These are phyloP conservation scores for Allium cepa DNA, from an alignment of 106 monocot species.

Conservation along the genomic window DNA sequence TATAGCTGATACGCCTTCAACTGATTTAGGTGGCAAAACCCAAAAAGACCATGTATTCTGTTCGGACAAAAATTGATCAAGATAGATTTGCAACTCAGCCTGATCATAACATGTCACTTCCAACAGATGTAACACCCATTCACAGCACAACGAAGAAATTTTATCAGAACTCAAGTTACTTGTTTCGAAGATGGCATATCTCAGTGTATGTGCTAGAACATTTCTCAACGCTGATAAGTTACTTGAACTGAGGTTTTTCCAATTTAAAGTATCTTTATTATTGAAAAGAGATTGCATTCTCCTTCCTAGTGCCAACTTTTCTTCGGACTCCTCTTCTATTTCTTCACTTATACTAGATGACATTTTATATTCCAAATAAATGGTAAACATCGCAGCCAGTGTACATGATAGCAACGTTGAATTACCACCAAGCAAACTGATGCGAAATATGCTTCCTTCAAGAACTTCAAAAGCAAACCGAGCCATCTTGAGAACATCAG, in stretches of 20 bases:
- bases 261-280: constrained; percentile 28
- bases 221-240: constrained; percentile 23
- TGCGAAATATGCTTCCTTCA: constrained; percentile 51
- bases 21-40: constrained; percentile 28
- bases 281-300: constrained; percentile 22
- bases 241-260: constrained; percentile 20
- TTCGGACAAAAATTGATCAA: constrained; percentile 61
- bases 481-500: constrained; percentile 29
- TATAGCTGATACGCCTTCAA: constrained; percentile 17
- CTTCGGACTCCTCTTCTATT: constrained; percentile 15
- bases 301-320: constrained; percentile 29
- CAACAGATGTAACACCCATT: constrained; percentile 51
- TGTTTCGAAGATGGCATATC: constrained; percentile 52
- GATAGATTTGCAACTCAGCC: constrained; percentile 35
- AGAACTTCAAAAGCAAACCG: constrained; percentile 70
- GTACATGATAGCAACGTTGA: constrained; percentile 41
- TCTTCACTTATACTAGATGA: constrained; percentile 7
- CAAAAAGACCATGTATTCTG: constrained; percentile 63
- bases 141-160: constrained; percentile 41
- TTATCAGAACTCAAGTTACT: constrained; percentile 11
- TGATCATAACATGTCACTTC: constrained; percentile 32
- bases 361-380: constrained; percentile 68
- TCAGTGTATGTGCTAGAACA: constrained; percentile 55
- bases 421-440: constrained; percentile 32
- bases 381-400: constrained; percentile 65